phyloP scores from a whole-genome alignment of 306 rosid species.

The Fragaria iinumae region DNA sequence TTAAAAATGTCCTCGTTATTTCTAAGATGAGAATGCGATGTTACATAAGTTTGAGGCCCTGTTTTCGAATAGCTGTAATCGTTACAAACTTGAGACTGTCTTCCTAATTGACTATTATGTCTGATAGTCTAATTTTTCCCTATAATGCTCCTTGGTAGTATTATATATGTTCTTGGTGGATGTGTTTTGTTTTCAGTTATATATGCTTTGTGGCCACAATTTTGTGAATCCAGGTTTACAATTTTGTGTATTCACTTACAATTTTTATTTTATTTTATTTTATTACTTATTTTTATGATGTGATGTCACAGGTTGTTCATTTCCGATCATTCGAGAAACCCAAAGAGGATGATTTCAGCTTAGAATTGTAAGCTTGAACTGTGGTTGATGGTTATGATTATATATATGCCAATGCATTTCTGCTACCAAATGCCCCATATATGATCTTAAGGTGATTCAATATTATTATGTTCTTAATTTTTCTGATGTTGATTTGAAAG shows the following conservation, averaged over 20 bases:
- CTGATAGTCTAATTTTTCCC: not conserved
- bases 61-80: not conserved
- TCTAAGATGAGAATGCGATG: not conserved
- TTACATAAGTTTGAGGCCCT: not conserved
- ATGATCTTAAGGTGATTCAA: not conserved
- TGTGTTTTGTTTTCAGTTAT: not conserved
- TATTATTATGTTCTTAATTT: not conserved
- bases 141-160: not conserved
- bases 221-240: not conserved
- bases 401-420: slow-evolving; percentile 19
- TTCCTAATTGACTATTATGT: not conserved
- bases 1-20: not conserved
- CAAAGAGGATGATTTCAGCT: slow-evolving; percentile 81
- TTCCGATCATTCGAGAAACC: slow-evolving; percentile 83
- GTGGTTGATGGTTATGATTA: slow-evolving; percentile 23
- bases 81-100: not conserved
- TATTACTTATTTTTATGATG: not conserved
- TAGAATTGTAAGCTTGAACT: slow-evolving; percentile 67
- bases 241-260: not conserved
- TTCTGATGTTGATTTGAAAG: slow-evolving; percentile 41
- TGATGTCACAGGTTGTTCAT: slow-evolving; percentile 71
- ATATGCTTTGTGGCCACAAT: not conserved
- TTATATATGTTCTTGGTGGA: not conserved
- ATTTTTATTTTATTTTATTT: not conserved
- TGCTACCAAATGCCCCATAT: not conserved